Evolutionary conservation across 371 early-diverging fungal species (phyloP).

Genomic region (Mucor indicus): DNA sequence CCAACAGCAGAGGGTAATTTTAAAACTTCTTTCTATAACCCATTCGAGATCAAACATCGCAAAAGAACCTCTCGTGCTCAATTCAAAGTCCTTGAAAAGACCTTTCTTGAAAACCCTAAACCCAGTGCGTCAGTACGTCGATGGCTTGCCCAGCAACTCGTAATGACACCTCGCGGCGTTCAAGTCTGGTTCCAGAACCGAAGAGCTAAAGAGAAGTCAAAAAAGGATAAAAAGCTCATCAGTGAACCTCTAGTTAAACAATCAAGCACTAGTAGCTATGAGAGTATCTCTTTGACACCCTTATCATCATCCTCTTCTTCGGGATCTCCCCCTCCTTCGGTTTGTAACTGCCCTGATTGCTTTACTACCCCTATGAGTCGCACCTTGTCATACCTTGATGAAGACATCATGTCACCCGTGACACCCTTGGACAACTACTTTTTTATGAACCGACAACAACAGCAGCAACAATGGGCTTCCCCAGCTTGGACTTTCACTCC

Average conservation of each 20-base stretch:
- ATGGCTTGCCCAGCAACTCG: slow-evolving; percentile 65
- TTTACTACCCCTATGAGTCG: slow-evolving; percentile 19
- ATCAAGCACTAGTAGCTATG: background rate
- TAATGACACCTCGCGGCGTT: slow-evolving; percentile 87
- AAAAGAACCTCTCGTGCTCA: slow-evolving; percentile 69
- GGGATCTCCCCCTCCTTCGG: background rate
- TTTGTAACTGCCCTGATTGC: slow-evolving; percentile 8
- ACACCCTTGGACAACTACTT: slow-evolving; percentile 6
- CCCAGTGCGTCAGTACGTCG: slow-evolving; percentile 64
- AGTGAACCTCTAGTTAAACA: slow-evolving; percentile 5
- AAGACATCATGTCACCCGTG: slow-evolving; percentile 7
- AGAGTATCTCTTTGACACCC: background rate
- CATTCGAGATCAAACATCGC: slow-evolving; percentile 76
- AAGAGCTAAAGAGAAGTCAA: slow-evolving; percentile 70
- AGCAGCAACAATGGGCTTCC: background rate
- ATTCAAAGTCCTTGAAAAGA: slow-evolving; percentile 63
- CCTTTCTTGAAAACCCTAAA: slow-evolving; percentile 69
- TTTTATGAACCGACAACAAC: background rate
- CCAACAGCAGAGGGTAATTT: too few relatives aligned
- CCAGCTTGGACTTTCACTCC: background rate
- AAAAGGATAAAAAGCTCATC: background rate
- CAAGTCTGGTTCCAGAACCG: slow-evolving; percentile 99
- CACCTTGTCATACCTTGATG: slow-evolving; percentile 19
- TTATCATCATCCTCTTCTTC: too few relatives aligned
- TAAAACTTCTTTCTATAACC: slow-evolving; percentile 64